Base-by-base conservation (phyloP, 2,329 filamentous ascomycete species). In the Bipolaris cookei region DNA sequence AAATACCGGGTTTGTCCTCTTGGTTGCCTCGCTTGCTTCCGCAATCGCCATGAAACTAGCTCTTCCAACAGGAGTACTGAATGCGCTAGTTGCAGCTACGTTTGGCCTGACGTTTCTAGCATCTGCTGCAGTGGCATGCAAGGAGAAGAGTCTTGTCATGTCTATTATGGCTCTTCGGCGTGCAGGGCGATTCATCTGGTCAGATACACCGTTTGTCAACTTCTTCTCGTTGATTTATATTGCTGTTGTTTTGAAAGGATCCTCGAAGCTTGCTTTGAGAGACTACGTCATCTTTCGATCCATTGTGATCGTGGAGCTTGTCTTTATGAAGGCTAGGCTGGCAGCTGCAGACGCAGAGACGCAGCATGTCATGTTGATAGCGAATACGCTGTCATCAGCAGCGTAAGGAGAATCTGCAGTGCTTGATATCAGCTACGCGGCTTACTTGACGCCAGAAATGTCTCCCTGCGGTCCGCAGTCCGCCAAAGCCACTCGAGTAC, bases 131-230 rank as follows among this genome's bases (percentile, higher is more conserved):
- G 51, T 58, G 3, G 38, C 55, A 32, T 58, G 55, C n/a, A 37
- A 37, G 21, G 32, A 39, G 37, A 58, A 38, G 25, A 50, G 50
- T 25, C 13, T 54, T 32, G 37, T 50, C 13, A 58, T 54, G 55
- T 50, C 49, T 6, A 34, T 58, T 13, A 58, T 58, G 55, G 55
- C 55, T 13, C 35, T 54, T 21, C 30, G 55, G 39, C 43, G 50
- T 3, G 38, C 55, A 10, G 55, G 43, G 4, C 55, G 38, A 3
- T 58, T 58, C 39, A 53, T 58, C 13, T 47, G 44, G 30, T 47
- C 44, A 21, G 44, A 47, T 13, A 47, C 44, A 8, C 44, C 44
- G 4, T 47, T 47, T 16, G 44, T 47, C 30, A 35, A 47, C 13
- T 47, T 37, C 44, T 47, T 47, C 44, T 35, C 44, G 30, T 20